Evolutionary conservation across 2,329 filamentous ascomycete species (phyloP), one percentile per base, ranked within the genome.

Genomic region (Nothophaeocryptopus gaeumannii): DNA sequence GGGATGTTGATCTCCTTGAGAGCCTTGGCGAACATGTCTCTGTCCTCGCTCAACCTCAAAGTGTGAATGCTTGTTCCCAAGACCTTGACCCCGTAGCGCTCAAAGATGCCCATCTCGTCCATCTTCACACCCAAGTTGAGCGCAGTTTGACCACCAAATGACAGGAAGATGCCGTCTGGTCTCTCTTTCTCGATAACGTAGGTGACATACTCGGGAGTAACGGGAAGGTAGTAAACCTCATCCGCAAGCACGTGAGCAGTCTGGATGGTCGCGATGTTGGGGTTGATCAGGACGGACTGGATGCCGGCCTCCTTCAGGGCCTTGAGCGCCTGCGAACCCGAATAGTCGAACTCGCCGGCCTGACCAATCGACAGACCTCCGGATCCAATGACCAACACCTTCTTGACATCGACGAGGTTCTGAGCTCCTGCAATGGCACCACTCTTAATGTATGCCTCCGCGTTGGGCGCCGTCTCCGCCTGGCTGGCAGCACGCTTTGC

Each of bases 291-390:
- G 47, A 97, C 88, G 8, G 92, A 96, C 61, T 85, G 75, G 53
- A 97, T 88, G 54, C 89, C 89, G 57, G 91, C 92, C 75, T 97
- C 92, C 74, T 96, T 97, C 55, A 99, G 80, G 34, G 93, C 93
- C 76, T 97, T 97, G 56, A 99, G 80, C 47, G 93, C 93, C 78
- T 97, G 93, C 5, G 92, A 91, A 58, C 93, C 92, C 72, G 93
- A 97, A 74, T 97, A 97, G 75, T 97, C 92, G 66, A 97, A 97
- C 77, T 97, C 92, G 76, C 92, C 92, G 59, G 92, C 92, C 75
- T 97, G 92, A 58, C 92, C 92, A 81, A 97, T 97, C 70, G 89
- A 89, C 62, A 97, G 80, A 72, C 92, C 92, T 76, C 92, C 92
- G 74, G 86, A 91, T 52, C 92, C 92, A 76, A 97, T 96, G 62